Conservation (phyloP, 148 eudicot species). For the Amaranthus cruentus region DNA sequence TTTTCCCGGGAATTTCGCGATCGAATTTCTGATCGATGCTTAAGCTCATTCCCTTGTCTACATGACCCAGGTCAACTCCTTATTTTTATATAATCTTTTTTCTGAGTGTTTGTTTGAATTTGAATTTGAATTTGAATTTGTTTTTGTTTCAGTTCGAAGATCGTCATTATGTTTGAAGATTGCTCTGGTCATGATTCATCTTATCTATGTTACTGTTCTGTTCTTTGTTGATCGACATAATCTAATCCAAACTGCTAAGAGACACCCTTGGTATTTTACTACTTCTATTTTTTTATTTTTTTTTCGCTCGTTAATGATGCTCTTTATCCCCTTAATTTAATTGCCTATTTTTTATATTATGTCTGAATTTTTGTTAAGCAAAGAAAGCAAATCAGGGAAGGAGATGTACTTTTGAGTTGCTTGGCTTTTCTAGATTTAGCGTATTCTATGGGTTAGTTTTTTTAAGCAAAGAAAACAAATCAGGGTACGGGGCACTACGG, state of each 20-base stretch:
- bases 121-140: not conserved
- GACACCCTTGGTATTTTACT: conserved; percentile 56
- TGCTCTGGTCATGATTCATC: conserved; percentile 62
- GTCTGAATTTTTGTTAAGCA: not conserved
- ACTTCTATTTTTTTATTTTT: not conserved
- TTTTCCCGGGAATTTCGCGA: conserved; percentile 24
- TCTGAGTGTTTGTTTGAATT: conserved; percentile 6
- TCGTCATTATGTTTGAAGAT: conserved; percentile 56
- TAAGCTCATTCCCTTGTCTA: conserved; percentile 56
- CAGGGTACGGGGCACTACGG: not conserved
- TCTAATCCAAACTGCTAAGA: conserved; percentile 42
- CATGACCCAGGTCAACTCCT: conserved; percentile 62
- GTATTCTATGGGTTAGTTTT: not conserved
- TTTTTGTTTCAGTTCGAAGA: conserved; percentile 48
- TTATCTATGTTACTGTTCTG: conserved; percentile 44
- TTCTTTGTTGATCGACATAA: conserved; percentile 42
- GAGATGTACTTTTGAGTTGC: not conserved
- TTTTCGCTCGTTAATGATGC: not conserved
- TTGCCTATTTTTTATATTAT: not conserved
- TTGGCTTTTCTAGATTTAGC: not conserved
- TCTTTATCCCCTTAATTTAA: no score
- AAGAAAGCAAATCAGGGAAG: not conserved
- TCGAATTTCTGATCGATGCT: conserved; percentile 37
- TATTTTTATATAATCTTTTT: not conserved
- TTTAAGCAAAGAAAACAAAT: not conserved